Conservation (phyloP, 371 early-diverging fungal species). For the Mortierella sp. region DNA sequence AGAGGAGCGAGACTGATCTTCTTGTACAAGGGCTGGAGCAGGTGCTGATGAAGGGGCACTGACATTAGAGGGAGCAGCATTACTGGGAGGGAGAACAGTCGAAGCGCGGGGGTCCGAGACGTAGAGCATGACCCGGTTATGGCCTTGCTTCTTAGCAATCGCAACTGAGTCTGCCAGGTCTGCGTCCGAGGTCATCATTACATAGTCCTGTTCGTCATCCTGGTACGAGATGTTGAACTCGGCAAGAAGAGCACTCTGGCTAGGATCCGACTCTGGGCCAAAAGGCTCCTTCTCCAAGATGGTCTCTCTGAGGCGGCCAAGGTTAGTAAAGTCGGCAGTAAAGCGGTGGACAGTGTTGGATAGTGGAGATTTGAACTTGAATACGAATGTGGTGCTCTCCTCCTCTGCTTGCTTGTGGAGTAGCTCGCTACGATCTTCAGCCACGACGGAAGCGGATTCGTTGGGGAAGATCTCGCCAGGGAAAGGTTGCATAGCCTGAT, state of each 20-base stretch:
- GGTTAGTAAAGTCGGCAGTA: conserved; percentile 64
- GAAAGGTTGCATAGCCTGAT: conserved; percentile 53
- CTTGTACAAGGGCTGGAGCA: conserved; percentile 14
- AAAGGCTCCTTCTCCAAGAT: conserved; percentile 66
- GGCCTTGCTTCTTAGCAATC: conserved; percentile 81
- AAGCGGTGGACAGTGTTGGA: conserved; percentile 81
- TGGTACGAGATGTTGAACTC: conserved; percentile 81
- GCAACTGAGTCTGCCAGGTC: conserved; percentile 88
- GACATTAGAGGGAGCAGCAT: conserved; percentile 3
- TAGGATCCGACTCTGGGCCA: conserved; percentile 64
- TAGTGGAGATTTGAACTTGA: conserved; percentile 80
- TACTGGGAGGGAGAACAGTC: conserved; percentile 23
- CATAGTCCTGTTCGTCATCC: conserved; percentile 92
- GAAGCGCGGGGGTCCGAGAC: conserved; percentile 62
- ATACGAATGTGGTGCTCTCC: conserved; percentile 64
- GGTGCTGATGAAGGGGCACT: conserved; percentile 17
- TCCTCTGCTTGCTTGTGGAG: conserved; percentile 50
- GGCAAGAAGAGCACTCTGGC: conserved; percentile 59
- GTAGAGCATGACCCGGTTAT: conserved; percentile 83
- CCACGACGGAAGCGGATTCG: conserved; percentile 68
- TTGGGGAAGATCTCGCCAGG: conserved; percentile 64
- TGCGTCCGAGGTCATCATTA: conserved; percentile 81
- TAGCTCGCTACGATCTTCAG: conserved; percentile 62
- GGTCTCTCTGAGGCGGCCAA: conserved; percentile 60
- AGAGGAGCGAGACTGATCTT: conserved; percentile 17